Percentiles rank a stretch among this genome's conserved stretches.
These are phyloP conservation scores for Vitis hybrid DNA, from an alignment of 177 flowering plant genomes.

Conservation along the genomic window DNA sequence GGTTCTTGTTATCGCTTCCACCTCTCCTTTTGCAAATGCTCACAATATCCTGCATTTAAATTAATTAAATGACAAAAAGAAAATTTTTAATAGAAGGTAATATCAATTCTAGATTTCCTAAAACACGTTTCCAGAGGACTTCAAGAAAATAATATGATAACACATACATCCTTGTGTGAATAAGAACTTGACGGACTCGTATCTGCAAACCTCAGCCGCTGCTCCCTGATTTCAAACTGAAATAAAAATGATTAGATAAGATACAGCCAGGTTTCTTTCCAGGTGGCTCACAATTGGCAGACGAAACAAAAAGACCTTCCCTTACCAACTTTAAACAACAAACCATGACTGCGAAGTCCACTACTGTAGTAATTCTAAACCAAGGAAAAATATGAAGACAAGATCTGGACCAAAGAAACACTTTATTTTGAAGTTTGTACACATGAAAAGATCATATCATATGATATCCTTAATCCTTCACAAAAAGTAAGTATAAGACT, in stretches of 20 bases:
- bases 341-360: too few species aligned
- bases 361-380: too few species aligned
- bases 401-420: too few species aligned
- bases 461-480: too few species aligned
- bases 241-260: conserved; percentile 18
- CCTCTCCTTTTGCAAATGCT: conserved; percentile 82
- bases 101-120: not conserved
- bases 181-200: conserved; percentile 67
- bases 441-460: too few species aligned
- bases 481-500: too few species aligned
- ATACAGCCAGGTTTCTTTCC: not conserved
- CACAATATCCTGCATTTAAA: conserved; percentile 56
- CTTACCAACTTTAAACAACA: too few species aligned
- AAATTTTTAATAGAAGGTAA: not conserved
- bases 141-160: conserved; percentile 1
- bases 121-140: not conserved
- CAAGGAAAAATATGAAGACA: too few species aligned
- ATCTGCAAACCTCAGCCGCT: conserved; percentile 72
- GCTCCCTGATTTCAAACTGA: conserved; percentile 71
- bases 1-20: conserved; percentile 58
- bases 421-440: too few species aligned
- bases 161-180: conserved; percentile 70
- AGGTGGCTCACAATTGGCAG: not conserved
- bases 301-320: not conserved
- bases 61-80: not conserved